Evolutionary conservation across 352 stramenopile genomes (phyloP).

Genomic region (Hyaloperonospora brassicae): DNA sequence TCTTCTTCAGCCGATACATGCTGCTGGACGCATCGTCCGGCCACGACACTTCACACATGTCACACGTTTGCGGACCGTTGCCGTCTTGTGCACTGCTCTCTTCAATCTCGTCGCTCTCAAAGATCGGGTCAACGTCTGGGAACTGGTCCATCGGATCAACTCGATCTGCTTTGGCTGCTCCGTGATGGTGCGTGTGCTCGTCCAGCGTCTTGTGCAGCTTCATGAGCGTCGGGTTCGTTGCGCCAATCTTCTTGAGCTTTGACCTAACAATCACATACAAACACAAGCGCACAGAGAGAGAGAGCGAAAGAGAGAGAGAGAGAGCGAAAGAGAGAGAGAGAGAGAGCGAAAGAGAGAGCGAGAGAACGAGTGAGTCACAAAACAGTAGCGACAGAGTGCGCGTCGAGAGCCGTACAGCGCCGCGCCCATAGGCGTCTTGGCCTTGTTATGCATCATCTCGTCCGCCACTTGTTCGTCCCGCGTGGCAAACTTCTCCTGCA

Average conservation of each 20-base stretch:
- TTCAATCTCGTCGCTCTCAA: constrained; percentile 51
- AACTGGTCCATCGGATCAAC: constrained; percentile 45
- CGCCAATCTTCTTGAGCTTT: constrained; percentile 59
- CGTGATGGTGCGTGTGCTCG: constrained; percentile 37
- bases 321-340: too few relatives aligned
- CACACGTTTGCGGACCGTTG: constrained; percentile 34
- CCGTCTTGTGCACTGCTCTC: constrained; percentile 30
- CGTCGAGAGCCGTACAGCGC: constrained; percentile 32
- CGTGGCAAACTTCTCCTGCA: constrained; percentile 61
- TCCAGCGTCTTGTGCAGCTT: constrained; percentile 72
- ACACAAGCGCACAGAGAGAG: not conserved
- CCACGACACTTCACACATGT: constrained; percentile 81
- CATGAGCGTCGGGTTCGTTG: constrained; percentile 54
- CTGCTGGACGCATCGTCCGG: constrained; percentile 45
- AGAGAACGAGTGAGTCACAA: too few relatives aligned
- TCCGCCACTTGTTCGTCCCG: constrained; percentile 49
- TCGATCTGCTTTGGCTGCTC: constrained; percentile 23
- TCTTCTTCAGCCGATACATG: constrained; percentile 48
- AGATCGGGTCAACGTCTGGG: constrained; percentile 59
- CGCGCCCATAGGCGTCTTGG: constrained; percentile 40
- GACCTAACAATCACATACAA: constrained; percentile 24
- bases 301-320: too few relatives aligned
- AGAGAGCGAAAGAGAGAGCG: too few relatives aligned
- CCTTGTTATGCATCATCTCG: constrained; percentile 56
- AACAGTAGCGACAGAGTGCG: too few relatives aligned